Evolutionary conservation across 176 grass and related monocot species (phyloP).

Genomic region (Dactylis glomerata): DNA sequence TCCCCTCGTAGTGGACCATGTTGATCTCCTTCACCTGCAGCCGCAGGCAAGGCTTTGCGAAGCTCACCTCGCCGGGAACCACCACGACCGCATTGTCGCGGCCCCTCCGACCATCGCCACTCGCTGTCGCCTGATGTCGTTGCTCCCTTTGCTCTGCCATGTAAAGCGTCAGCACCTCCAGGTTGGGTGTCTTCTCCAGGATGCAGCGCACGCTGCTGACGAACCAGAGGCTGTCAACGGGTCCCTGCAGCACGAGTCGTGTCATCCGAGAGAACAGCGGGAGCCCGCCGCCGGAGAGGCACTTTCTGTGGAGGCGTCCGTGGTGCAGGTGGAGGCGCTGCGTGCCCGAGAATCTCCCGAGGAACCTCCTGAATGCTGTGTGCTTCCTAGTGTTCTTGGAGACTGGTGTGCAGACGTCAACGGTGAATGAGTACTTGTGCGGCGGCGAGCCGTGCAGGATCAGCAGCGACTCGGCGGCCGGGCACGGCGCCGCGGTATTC

Average conservation of each 20-base stretch:
- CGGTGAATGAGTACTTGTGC: background rate
- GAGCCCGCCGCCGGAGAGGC: background rate
- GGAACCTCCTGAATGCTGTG: background rate
- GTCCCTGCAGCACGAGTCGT: background rate
- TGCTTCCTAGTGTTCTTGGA: background rate
- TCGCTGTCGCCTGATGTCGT: background rate
- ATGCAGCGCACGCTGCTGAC: background rate
- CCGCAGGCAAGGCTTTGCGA: background rate
- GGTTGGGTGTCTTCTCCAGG: background rate
- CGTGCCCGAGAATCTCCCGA: background rate
- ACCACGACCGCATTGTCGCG: no score
- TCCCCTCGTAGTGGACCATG: slow-evolving; percentile 23
- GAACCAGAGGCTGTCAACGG: background rate
- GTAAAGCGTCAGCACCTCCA: background rate
- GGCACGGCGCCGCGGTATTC: background rate
- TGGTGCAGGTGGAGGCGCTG: background rate
- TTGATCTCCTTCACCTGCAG: background rate
- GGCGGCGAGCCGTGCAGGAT: background rate
- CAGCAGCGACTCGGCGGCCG: background rate
- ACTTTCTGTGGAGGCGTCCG: background rate
- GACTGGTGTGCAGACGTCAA: background rate
- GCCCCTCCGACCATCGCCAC: background rate
- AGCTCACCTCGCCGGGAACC: background rate
- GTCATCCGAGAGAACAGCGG: background rate
- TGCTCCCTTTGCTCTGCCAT: background rate